phyloP scores from a whole-genome alignment of 768 basidiomycete species.

The Tricholoma sp. region DNA sequence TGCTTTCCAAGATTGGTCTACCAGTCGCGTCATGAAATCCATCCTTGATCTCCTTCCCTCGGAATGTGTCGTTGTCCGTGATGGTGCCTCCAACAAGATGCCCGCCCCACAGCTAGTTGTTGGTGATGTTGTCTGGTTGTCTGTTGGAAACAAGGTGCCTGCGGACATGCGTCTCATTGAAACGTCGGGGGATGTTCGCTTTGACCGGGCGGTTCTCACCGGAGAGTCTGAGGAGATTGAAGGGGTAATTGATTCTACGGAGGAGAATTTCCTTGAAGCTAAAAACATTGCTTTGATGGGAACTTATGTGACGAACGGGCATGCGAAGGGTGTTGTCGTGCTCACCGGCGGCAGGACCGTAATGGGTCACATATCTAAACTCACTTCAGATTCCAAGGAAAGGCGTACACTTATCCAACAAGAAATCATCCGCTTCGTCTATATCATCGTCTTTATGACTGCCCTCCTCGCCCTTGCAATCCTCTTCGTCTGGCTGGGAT shows the following conservation, averaged over 20 bases:
- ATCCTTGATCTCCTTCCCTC: slow-evolving; percentile 15
- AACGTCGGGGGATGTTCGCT: slow-evolving; percentile 44
- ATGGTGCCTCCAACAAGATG: slow-evolving; percentile 11
- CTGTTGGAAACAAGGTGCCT: slow-evolving; percentile 15
- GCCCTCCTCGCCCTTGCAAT: slow-evolving; percentile 38
- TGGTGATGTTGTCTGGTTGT: slow-evolving; percentile 13
- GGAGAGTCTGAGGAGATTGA: slow-evolving; percentile 45
- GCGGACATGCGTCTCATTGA: slow-evolving; percentile 49
- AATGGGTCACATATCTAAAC: slow-evolving; percentile 52
- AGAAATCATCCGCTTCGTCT: slow-evolving; percentile 49
- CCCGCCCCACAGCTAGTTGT: slow-evolving; percentile 10
- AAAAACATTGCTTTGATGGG: slow-evolving; percentile 45
- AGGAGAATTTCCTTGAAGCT: slow-evolving; percentile 44
- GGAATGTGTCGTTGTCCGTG: slow-evolving; percentile 13
- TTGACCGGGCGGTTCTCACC: slow-evolving; percentile 52
- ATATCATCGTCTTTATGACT: slow-evolving; percentile 40
- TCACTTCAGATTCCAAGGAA: slow-evolving; percentile 42
- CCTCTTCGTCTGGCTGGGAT: slow-evolving; percentile 37
- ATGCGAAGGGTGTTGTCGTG: slow-evolving; percentile 36
- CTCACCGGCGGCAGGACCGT: slow-evolving; percentile 38
- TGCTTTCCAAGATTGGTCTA: slow-evolving; percentile 14
- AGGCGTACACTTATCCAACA: slow-evolving; percentile 43
- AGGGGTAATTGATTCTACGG: slow-evolving; percentile 39
- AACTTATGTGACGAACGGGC: slow-evolving; percentile 37
- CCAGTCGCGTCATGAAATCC: slow-evolving; percentile 15